A percentile compares a stretch with the other conserved stretches of the same genome.
Conservation (phyloP, 208 protist species). For the Wallacemonas sp. region DNA sequence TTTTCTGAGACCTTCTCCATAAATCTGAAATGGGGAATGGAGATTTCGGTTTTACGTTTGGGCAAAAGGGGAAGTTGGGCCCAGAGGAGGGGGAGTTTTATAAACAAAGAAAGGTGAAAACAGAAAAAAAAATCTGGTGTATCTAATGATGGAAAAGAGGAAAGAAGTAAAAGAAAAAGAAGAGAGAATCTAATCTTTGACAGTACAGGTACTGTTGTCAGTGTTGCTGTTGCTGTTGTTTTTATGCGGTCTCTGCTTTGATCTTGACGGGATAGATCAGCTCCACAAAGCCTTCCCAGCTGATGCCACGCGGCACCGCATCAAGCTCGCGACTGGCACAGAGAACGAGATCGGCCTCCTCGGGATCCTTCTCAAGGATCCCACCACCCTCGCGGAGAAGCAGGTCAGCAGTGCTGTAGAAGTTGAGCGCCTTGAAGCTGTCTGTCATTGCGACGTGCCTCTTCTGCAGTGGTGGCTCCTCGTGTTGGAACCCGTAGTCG, state of each 20-base stretch:
- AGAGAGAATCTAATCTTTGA: slow-evolving; percentile 22
- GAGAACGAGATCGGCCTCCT: slow-evolving; percentile 69
- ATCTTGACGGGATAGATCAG: slow-evolving; percentile 81
- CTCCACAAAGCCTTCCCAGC: slow-evolving; percentile 83
- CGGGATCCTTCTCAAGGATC: slow-evolving; percentile 36
- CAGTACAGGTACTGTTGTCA: no score
- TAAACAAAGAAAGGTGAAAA: background rate
- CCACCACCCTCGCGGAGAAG: slow-evolving; percentile 76
- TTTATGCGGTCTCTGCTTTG: background rate
- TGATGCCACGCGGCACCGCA: slow-evolving; percentile 35
- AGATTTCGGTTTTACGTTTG: no score
- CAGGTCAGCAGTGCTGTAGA: slow-evolving; percentile 69
- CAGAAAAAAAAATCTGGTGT: background rate
- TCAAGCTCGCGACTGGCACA: slow-evolving; percentile 64
- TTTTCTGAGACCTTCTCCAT: no score
- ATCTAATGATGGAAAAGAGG: slow-evolving; percentile 14
- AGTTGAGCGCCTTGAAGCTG: slow-evolving; percentile 62
- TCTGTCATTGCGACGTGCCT: slow-evolving; percentile 67
- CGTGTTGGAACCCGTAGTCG: slow-evolving; percentile 87
- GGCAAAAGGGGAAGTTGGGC: no score
- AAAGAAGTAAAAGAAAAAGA: slow-evolving; percentile 20
- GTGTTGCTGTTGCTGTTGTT: slow-evolving; percentile 12
- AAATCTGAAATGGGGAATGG: no score
- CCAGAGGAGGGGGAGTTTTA: no score
- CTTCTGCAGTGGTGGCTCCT: slow-evolving; percentile 63